Base-by-base conservation (phyloP, 2,329 filamentous ascomycete species). In the Fusarium continuum region DNA sequence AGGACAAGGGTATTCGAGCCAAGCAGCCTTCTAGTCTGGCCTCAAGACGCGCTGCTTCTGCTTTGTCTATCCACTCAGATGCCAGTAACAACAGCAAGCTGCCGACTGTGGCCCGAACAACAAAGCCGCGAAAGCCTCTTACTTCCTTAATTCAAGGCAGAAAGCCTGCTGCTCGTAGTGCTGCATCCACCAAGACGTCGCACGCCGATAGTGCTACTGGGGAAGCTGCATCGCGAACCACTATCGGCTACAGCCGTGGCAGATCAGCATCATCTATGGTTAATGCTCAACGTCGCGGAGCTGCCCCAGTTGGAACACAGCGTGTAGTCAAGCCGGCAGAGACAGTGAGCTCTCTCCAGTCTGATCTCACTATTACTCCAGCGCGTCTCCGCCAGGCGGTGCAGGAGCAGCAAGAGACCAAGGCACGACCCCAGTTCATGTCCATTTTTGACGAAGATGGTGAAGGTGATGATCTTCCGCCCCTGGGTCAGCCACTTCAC, bases 231-330 rank as follows among this genome's bases (percentile, higher is more conserved):
- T 96, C 93, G 2, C 87, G 88, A 62, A 93, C 87, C 51, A 97
- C 93, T 0, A 83, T 97, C 35, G 93, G 93, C 14, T 97, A 96
- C 73, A 91, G 86, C 52, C 92, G 90, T 74, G 93, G 93, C 28
- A 86, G 91, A 28, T 80, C 80, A 5, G 79, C 83, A 5, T 82
- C 80, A 2, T 80, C 81, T 1, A 74, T 82, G 35, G 70, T 84
- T 25, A 77, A 78, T 13, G 70, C 61, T 22, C 67, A 56, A n/a
- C 32, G 51, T 46, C 68, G 68, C 9, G 62, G 55, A 38, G 25
- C 46, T 43, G 58, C 67, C 22, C 36, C 58, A n/a, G 26, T 20
- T 13, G 54, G 58, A 16, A 36, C 65, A 22, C 50, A 51, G 17
- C 69, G 57, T 28, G n/a, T 49, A 6, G 20, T 51, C 8, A 73